These are phyloP conservation scores for Fomitiporia mediterranea DNA, from an alignment of 1,284 basidiomycete genomes.

Conservation along the genomic window DNA sequence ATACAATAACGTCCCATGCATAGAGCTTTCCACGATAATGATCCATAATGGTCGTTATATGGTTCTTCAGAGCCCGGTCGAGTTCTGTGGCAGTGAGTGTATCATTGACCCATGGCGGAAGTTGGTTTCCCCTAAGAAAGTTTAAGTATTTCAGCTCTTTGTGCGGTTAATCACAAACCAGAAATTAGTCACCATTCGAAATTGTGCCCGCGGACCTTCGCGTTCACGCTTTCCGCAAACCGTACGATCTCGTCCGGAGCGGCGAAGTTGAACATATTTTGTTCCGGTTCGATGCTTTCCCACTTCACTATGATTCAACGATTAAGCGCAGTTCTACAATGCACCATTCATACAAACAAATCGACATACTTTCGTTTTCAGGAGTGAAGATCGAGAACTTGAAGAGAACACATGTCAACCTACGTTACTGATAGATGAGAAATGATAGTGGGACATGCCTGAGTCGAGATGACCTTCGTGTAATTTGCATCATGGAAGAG, in stretches of 20 bases:
- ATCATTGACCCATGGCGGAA: constrained; percentile 18
- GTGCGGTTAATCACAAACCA: no score
- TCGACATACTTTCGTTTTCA: constrained; percentile 19
- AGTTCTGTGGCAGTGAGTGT: constrained; percentile 15
- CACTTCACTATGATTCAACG: constrained; percentile 14
- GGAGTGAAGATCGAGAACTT: constrained; percentile 20
- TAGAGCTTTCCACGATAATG: constrained; percentile 18
- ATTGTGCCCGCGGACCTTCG: constrained; percentile 17
- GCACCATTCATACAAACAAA: neutral
- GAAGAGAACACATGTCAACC: neutral
- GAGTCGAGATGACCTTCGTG: constrained; percentile 16
- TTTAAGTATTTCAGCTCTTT: neutral
- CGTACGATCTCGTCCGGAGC: constrained; percentile 18
- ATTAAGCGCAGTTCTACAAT: no score
- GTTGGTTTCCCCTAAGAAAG: constrained; percentile 16
- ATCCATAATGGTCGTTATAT: constrained; percentile 19
- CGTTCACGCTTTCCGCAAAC: constrained; percentile 19
- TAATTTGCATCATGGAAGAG: constrained; percentile 17
- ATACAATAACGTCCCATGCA: constrained; percentile 17
- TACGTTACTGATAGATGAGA: neutral
- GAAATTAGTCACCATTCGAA: constrained; percentile 12
- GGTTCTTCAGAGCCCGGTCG: constrained; percentile 16
- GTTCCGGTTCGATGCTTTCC: constrained; percentile 18
- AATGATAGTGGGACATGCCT: constrained; percentile 1
- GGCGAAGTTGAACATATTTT: constrained; percentile 16